phyloP scores from a whole-genome alignment of 2,329 filamentous ascomycete species.

The Aspergillus tubingensis region DNA sequence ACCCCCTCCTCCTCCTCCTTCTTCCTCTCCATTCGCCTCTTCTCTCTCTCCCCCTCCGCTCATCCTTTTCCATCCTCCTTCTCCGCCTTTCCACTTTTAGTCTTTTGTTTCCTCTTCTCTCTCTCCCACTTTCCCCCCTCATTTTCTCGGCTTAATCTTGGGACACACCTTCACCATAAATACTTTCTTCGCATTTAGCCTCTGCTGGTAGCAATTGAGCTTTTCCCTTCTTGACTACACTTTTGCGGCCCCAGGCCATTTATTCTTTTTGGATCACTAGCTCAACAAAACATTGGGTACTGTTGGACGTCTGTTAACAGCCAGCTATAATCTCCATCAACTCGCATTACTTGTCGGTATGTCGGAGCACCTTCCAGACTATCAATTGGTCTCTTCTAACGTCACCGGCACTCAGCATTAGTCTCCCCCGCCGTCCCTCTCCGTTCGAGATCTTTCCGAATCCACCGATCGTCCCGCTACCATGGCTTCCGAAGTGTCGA shows the following conservation, averaged over 20 bases:
- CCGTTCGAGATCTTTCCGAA: neutral
- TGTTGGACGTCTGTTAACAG: neutral
- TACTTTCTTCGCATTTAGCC: conserved; percentile 22
- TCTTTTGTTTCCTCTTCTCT: conserved; percentile 6
- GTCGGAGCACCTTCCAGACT: neutral
- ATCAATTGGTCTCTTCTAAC: neutral
- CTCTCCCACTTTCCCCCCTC: conserved; percentile 15
- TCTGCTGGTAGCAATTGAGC: conserved; percentile 20
- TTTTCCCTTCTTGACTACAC: conserved; percentile 7
- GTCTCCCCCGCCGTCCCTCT: neutral
- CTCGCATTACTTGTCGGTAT: neutral
- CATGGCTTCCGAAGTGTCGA: conserved; percentile 39
- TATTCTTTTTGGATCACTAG: neutral
- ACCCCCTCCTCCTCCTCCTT: conserved; percentile 8
- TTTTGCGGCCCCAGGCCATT: neutral
- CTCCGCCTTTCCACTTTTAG: conserved; percentile 15
- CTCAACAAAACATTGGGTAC: neutral
- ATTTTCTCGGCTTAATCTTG: conserved; percentile 19
- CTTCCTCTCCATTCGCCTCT: conserved; percentile 10
- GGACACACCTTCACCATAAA: conserved; percentile 13
- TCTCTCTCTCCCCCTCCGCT: conserved; percentile 15
- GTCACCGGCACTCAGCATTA: neutral
- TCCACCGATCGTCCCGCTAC: conserved; percentile 9
- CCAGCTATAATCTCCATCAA: conserved; percentile 5
- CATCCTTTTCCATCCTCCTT: conserved; percentile 12